These are phyloP conservation scores for Arctium lappa DNA, from an alignment of 129 eudicot genomes.

Conservation along the genomic window DNA sequence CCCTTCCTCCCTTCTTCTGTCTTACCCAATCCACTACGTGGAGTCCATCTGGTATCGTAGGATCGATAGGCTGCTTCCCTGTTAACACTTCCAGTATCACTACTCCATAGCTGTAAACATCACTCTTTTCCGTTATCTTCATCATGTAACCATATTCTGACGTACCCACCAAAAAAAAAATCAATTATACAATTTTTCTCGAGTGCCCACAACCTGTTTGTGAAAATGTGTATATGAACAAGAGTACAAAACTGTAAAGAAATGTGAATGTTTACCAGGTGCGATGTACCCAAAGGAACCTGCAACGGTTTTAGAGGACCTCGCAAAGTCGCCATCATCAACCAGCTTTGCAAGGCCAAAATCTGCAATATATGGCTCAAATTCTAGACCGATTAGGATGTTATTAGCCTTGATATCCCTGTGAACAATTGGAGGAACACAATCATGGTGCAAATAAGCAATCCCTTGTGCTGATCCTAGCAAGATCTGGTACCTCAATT, in stretches of 20 bases:
- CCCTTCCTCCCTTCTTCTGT: slow-evolving; percentile 17
- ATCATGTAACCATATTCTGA: slow-evolving; percentile 55
- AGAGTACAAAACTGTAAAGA: background rate
- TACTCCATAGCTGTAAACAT: slow-evolving; percentile 57
- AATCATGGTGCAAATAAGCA: slow-evolving; percentile 65
- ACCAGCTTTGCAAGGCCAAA: slow-evolving; percentile 55
- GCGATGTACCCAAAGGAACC: slow-evolving; percentile 65
- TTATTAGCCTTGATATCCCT: slow-evolving; percentile 55
- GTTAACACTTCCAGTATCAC: slow-evolving; percentile 55
- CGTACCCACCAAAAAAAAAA: background rate
- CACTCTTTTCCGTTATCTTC: slow-evolving; percentile 55
- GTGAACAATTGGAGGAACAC: slow-evolving; percentile 58
- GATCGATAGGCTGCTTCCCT: slow-evolving; percentile 54
- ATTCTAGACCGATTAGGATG: slow-evolving; percentile 47
- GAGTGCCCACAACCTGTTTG: background rate
- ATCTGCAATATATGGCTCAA: slow-evolving; percentile 57
- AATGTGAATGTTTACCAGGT: slow-evolving; percentile 37
- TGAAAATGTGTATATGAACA: background rate
- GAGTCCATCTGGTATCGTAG: slow-evolving; percentile 46
- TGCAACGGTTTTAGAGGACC: slow-evolving; percentile 41
- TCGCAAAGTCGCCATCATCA: slow-evolving; percentile 33
- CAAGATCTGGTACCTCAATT: slow-evolving; percentile 51
- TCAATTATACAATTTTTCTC: background rate
- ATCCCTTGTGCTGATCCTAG: slow-evolving; percentile 56
- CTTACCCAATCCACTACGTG: slow-evolving; percentile 54